Percentiles rank a stretch among this genome's conserved stretches.
Conservation (phyloP, 2,329 filamentous ascomycete genomes). For the Hawksworthiomyces lignivorus region DNA sequence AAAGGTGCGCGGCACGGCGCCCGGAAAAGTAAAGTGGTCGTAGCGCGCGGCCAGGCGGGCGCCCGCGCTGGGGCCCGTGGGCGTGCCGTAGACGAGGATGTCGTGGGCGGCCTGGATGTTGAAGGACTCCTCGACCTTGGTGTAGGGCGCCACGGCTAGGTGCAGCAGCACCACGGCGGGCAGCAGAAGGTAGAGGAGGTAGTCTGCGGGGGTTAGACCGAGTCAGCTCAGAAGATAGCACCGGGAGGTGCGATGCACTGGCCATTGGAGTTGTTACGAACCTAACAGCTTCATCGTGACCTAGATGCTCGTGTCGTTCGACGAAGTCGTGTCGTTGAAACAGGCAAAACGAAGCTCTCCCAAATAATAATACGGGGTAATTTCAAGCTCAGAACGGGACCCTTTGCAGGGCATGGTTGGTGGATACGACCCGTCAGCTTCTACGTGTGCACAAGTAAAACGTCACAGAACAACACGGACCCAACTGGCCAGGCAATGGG, state of each 20-base stretch:
- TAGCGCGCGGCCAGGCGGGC: constrained; percentile 56
- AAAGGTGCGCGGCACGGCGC: constrained; percentile 86
- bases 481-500: too few species aligned
- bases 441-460: too few species aligned
- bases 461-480: too few species aligned
- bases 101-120: constrained; percentile 93
- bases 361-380: too few species aligned
- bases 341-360: too few species aligned
- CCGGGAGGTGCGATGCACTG: background rate
- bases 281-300: constrained; percentile 7
- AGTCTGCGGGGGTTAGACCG: constrained; percentile 36
- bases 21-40: constrained; percentile 86
- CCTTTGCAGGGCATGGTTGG: too few species aligned
- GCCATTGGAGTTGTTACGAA: background rate
- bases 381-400: too few species aligned
- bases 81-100: constrained; percentile 72
- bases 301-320: too few species aligned
- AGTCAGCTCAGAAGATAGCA: too few species aligned
- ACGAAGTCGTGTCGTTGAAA: too few species aligned
- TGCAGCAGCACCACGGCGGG: constrained; percentile 60
- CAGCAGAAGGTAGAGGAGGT: constrained; percentile 45
- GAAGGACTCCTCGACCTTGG: constrained; percentile 98
- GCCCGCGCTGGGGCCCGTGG: constrained; percentile 42
- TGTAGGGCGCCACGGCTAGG: constrained; percentile 72
- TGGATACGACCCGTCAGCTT: too few species aligned